Evolutionary conservation across 371 early-diverging fungal species (phyloP).

Genomic region (Gilbertella persicaria): DNA sequence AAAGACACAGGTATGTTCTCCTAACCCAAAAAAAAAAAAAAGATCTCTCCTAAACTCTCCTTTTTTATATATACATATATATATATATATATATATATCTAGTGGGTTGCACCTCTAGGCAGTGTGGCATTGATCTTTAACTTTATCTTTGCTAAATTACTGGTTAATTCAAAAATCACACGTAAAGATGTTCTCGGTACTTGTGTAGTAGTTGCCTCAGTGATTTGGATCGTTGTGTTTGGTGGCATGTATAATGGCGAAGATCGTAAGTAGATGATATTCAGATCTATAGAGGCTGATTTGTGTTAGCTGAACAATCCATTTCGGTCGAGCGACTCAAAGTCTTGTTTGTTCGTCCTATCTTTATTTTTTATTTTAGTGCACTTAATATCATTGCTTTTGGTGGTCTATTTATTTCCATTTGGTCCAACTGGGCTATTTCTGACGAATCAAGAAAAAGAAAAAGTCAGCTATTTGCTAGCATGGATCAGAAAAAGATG

Average conservation of each 20-base stretch:
- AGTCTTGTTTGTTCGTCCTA: slow-evolving; percentile 53
- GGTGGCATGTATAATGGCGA: slow-evolving; percentile 66
- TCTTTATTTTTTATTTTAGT: slow-evolving; percentile 70
- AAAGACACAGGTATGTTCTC: slow-evolving; percentile 56
- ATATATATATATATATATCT: background rate
- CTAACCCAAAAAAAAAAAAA: background rate
- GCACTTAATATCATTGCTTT: slow-evolving; percentile 59
- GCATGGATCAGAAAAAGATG: slow-evolving; percentile 47
- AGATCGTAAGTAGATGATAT: slow-evolving; percentile 47
- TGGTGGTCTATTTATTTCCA: slow-evolving; percentile 49
- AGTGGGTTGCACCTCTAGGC: slow-evolving; percentile 76
- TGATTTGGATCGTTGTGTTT: slow-evolving; percentile 70
- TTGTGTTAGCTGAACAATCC: slow-evolving; percentile 50
- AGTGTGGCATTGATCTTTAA: slow-evolving; percentile 72
- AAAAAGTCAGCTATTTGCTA: slow-evolving; percentile 34
- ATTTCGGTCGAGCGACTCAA: slow-evolving; percentile 62
- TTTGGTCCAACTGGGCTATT: slow-evolving; percentile 63
- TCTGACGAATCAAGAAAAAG: slow-evolving; percentile 39
- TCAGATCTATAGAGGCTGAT: background rate
- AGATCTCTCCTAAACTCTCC: background rate
- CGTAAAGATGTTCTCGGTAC: slow-evolving; percentile 68
- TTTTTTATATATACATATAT: background rate
- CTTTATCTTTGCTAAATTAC: slow-evolving; percentile 69
- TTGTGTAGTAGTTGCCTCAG: slow-evolving; percentile 63
- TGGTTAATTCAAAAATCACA: slow-evolving; percentile 69